Base-by-base conservation (phyloP, 768 basidiomycete genomes). In the Suillus ampliporus region DNA sequence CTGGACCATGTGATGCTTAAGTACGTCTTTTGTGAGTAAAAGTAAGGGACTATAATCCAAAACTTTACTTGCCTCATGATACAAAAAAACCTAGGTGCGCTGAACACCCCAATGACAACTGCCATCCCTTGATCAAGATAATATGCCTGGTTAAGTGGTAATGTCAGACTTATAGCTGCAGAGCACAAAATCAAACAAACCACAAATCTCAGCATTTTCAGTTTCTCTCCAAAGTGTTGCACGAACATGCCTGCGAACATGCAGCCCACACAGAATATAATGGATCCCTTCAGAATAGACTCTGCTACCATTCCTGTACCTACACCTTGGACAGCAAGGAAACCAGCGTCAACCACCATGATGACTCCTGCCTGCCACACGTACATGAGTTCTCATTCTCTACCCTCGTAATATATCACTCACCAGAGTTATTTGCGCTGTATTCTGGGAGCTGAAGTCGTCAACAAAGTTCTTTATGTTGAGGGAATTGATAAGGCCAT, bases 191-290 rank as follows among this genome's bases (percentile, higher is more conserved):
- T 14, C 0, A 21, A 47, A 47, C 57, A 19, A 1, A 58, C 57
- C 17, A 4, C 37, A 44, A 58, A 58, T 58, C 26, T 31, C 13
- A 58, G 40, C 6, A 14, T 13, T 38, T 34, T 58, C 41, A 58
- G 0, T 44, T 31, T 44, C 40, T 21, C 44, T 44, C 57, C 41
- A 58, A 58, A 58, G 41, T 58, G 57, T 21, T 58, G 57, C 10
- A 35, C 40, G 15, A 58, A 31, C 28, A 58, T 58, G 17, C 57
- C 57, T 34, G 40, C 0, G 13, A 58, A 46, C 14, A 58, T 34
- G 26, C 57, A 58, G 9, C 57, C 57, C 10, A 46, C 43, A 46
- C 38, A 40, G 21, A 58, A 58, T 2, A 58, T 44, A n/a, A 58
- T 40, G 41, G 57, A 58, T 31, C 43, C 31, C 40, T 40, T 46